Evolutionary conservation across 768 basidiomycete species (phyloP).

Genomic region (Naganishia randhawae): DNA sequence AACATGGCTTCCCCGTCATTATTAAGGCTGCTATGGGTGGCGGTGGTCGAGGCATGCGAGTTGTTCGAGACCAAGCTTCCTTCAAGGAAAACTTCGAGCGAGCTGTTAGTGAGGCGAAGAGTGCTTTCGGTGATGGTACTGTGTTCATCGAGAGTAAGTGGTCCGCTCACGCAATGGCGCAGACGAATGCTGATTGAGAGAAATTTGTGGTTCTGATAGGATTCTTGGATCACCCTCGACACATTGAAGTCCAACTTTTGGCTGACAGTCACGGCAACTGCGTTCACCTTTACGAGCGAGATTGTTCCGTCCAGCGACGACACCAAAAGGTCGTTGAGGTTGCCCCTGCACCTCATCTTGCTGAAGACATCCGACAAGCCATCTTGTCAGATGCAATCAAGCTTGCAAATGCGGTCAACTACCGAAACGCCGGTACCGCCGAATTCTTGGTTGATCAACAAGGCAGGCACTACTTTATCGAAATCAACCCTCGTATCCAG

Average conservation of each 20-base stretch:
- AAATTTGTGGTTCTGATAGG: slow-evolving; percentile 27
- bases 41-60: slow-evolving; percentile 98
- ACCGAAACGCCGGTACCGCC: slow-evolving; percentile 94
- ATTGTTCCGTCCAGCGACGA: slow-evolving; percentile 94
- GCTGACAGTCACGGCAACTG: slow-evolving; percentile 90
- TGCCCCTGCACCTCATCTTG: slow-evolving; percentile 89
- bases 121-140: slow-evolving; percentile 96
- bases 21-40: slow-evolving; percentile 99
- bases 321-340: slow-evolving; percentile 99
- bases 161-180: slow-evolving; percentile 52
- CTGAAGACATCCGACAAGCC: slow-evolving; percentile 82
- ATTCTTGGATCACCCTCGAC: slow-evolving; percentile 81
- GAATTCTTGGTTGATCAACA: slow-evolving; percentile 97
- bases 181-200: slow-evolving; percentile 16
- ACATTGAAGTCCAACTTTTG: slow-evolving; percentile 94
- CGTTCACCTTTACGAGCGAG: slow-evolving; percentile 96
- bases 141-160: slow-evolving; percentile 87
- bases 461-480: slow-evolving; percentile 97
- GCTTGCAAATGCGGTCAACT: slow-evolving; percentile 85
- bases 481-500: slow-evolving; percentile 99
- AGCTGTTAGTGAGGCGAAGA: slow-evolving; percentile 89
- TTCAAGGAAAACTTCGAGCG: slow-evolving; percentile 86
- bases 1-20: slow-evolving; percentile 97
- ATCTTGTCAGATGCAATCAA: slow-evolving; percentile 89
- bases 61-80: slow-evolving; percentile 87